A percentile compares a stretch with the other conserved stretches of the same genome.
These are phyloP conservation scores for Porcisia hertigi DNA, from an alignment of 208 protist genomes.

Conservation along the genomic window DNA sequence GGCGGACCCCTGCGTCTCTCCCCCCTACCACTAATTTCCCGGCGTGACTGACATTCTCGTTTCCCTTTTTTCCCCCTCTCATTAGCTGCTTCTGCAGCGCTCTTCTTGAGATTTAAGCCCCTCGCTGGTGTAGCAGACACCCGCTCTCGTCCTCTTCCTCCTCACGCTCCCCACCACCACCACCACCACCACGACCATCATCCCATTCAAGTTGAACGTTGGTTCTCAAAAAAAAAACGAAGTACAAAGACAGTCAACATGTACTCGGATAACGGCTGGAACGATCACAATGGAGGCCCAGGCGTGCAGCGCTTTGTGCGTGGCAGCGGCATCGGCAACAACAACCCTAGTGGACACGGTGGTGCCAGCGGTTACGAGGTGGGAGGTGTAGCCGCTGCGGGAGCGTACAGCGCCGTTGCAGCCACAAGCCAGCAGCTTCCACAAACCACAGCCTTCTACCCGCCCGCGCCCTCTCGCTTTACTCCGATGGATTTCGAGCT, in stretches of 20 bases:
- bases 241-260: conserved; percentile 3
- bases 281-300: conserved; percentile 16
- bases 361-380: conserved; percentile 16
- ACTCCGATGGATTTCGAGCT: conserved; percentile 89
- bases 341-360: not conserved
- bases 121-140: not conserved
- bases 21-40: not conserved
- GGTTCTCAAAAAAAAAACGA: not conserved
- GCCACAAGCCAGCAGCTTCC: conserved; percentile 21
- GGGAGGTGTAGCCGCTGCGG: conserved; percentile 7
- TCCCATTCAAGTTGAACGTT: too few relatives aligned
- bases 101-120: not conserved
- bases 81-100: not conserved
- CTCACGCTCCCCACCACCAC: not conserved
- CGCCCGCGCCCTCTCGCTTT: conserved; percentile 45
- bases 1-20: not conserved
- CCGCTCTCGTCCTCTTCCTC: not conserved
- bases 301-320: conserved; percentile 8
- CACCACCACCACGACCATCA: not conserved
- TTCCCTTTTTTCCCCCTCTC: not conserved
- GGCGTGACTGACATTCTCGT: not conserved
- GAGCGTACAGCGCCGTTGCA: conserved; percentile 20
- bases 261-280: conserved; percentile 46
- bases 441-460: conserved; percentile 27
- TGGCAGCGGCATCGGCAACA: conserved; percentile 3